Evolutionary conservation across 495 filamentous ascomycete genomes (phyloP), one percentile per base, ranked within the genome.

Genomic region (Staphylotrichum tortipilum): DNA sequence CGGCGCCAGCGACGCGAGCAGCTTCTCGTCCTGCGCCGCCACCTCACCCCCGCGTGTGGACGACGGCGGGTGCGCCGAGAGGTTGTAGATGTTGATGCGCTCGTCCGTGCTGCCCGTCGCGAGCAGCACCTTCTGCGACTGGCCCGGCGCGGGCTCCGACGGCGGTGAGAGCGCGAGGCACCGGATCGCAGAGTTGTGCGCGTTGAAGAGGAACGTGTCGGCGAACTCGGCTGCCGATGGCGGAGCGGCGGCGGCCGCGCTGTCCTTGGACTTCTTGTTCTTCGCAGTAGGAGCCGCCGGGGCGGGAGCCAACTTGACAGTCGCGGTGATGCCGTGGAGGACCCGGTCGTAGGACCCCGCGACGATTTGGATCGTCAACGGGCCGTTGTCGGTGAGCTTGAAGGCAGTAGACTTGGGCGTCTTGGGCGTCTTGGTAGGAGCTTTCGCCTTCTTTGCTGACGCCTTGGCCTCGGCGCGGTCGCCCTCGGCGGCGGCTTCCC

Each of bases 131-230:
- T 88, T 95, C 58, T 83, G 80, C 6, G 68, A 57, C 54, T 75
- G 70, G 38, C 72, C 70, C 0, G 78, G 71, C 31, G 76, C 68
- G 4, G 76, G 70, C 10, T 76, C 77, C 14, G 88, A 82, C 3
- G 84, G 74, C 1, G 90, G 88, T 0, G 89, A 95, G 54, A 98
- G 67, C 14, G 90, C 88, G 22, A 99, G 76, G 60, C 87, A 91
- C 58, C 89, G 84, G 65, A 99, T 89, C 26, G 94, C 79, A 22
- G 89, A 90, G 40, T 79, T 74, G 71, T 99, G 92, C 21, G 94
- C 89, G 65, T 87, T 84, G 76, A 99, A 95, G 47, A 99, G 79
- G 70, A 99, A 99, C 7, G 85, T 90, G 67, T 99, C 92, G 51
- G 86, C 76, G 63, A 96, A 97, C 59, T 83, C 68, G 56, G 83